Conservation (phyloP, 2,329 filamentous ascomycete genomes). For the Grosmannia serpens region DNA sequence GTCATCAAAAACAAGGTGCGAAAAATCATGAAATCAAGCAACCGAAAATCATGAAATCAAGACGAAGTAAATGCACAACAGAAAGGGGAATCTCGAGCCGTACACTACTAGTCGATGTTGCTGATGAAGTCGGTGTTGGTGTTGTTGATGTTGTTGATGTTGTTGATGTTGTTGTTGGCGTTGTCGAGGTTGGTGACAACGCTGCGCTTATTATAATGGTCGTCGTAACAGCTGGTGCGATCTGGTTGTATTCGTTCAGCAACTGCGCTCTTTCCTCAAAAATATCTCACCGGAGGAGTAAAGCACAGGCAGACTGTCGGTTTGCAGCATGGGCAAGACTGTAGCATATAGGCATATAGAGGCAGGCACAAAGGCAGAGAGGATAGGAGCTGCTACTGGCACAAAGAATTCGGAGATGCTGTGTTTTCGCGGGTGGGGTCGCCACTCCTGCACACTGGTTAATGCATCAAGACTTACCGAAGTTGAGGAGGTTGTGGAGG, state of each 20-base stretch:
- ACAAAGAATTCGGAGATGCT: not conserved
- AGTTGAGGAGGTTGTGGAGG: not conserved
- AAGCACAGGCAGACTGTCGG: not conserved
- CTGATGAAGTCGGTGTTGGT: not conserved
- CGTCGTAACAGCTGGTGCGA: not conserved
- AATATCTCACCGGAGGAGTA: not conserved
- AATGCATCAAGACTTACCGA: constrained; percentile 5
- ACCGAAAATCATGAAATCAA: not conserved
- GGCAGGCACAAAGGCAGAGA: not conserved
- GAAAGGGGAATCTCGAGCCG: not conserved
- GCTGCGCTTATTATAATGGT: not conserved
- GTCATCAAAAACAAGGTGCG: constrained; percentile 1
- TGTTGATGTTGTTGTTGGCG: not conserved
- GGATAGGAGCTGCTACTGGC: constrained; percentile 2
- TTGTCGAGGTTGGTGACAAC: not conserved
- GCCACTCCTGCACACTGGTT: not conserved
- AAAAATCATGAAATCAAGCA: not conserved
- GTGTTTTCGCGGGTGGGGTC: not conserved
- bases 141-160: not conserved
- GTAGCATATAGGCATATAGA: not conserved
- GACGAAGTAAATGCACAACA: not conserved
- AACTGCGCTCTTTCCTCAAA: not conserved
- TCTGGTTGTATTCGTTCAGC: constrained; percentile 2
- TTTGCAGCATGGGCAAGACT: not conserved
- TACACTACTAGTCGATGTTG: constrained; percentile 9